Base-by-base conservation (phyloP, 305 asterid genomes). In the Fraxinus sp. region DNA sequence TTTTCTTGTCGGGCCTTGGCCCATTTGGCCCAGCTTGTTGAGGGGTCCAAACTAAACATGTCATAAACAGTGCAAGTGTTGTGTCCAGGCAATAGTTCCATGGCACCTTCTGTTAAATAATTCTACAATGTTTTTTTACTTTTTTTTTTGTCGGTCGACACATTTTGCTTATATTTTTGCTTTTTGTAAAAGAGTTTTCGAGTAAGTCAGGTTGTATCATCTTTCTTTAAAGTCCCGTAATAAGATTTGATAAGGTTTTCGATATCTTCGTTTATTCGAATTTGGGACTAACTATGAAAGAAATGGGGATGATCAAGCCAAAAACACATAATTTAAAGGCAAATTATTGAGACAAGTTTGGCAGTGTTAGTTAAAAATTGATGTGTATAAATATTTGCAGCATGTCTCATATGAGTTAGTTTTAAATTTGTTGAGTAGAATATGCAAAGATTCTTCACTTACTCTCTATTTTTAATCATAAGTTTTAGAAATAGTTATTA, bases 1-100 rank as follows among this genome's bases (percentile, higher is more conserved):
- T 83, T 78, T 26, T 76, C 85, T 76, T 89, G 90, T 91, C 93
- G 88, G 89, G 84, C 90, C 86, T 85, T 52, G 77, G 88, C 81
- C 81, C 70, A 77, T 20, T 26, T 28, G 91, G 89, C 91, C 90
- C 89, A 30, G 20, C 68, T 68, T 36, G 4, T 14, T 7, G 22
- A 14, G 84, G 89, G 87, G 81, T 89, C 86, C 78, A n/a, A 28
- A 62, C 74, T 1, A 66, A 59, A 30, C 24, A 71, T 76, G 86
- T 83, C 88, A 79, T 28, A 59, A 83, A 57, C 85, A 77, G 76
- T 79, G 9, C 64, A 44, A 76, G 41, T 79, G 36, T 59, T 82
- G 46, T 80, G 26, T 79, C 79, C 86, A 62, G 59, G 26, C 80
- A 87, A 85, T 75, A 16, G 18, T 16, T 79, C 79, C 79, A 22